Evolutionary conservation across 2,329 filamentous ascomycete genomes (phyloP), one percentile per base, ranked within the genome.

Genomic region (Coniochaeta pulveracea): DNA sequence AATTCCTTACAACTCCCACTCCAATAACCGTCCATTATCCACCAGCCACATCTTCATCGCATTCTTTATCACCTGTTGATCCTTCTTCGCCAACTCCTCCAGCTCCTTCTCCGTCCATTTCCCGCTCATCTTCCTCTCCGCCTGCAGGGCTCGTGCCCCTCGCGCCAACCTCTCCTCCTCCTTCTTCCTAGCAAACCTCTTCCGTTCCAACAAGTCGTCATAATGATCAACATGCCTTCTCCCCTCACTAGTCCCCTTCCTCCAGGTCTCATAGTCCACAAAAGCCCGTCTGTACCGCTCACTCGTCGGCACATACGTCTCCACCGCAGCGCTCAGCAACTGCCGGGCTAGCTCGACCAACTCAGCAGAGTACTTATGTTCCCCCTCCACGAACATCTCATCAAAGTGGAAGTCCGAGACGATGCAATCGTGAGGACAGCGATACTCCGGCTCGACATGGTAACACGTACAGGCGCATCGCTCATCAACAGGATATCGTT

Each of bases 381-480:
- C n/a, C n/a, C n/a, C 25, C 6, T n/a, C 16, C 10, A 19, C 14
- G n/a, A 24, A 15, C n/a, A 7, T n/a, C 14, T 4, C 3, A 10
- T 33, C 15, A 14, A 25, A 11, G 8, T 33, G 8, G 10, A 33
- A 14, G 15, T 33, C 30, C 22, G 12, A 14, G 28, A 31, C 5
- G 3, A 10, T 5, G 12, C 30, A 33, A 11, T n/a, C n/a, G n/a
- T n/a, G n/a, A n/a, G 3, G 3, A 25, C 22, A 25, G 4, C 12
- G 4, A 22, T 22, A 33, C 3, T 19, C 29, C 10, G 19, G 30
- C 30, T 37, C 38, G 19, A 48, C 28, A 30, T 55, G 51, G 17
- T 48, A 37, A 36, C 52, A 56, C 2, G 43, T 45, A 12, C 46
- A 48, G 19, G 26, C 5, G 37, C 57, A 62, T 11, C 47, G 44